A percentile compares a stretch with the other conserved stretches of the same genome.
Evolutionary conservation across 176 grass and related monocot genomes (phyloP).

Genomic region (Alopecurus myosuroides): DNA sequence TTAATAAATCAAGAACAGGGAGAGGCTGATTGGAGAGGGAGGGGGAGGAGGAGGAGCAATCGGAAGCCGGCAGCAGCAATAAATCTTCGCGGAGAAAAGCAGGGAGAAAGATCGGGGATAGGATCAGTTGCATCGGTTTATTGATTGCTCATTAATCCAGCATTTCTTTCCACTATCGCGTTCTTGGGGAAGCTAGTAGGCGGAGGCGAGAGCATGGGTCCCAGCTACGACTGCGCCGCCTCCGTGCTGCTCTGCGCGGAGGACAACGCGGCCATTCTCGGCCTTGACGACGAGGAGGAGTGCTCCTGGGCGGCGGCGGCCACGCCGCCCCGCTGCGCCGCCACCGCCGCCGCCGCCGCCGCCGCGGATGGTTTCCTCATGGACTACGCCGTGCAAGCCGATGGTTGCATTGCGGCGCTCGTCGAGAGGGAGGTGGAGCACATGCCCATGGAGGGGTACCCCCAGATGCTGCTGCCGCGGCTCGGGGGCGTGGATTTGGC

Average conservation of each 20-base stretch:
- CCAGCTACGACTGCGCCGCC: slow-evolving; percentile 68
- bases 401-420: slow-evolving; percentile 60
- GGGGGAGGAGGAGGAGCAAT: slow-evolving; percentile 49
- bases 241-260: slow-evolving; percentile 85
- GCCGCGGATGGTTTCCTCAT: slow-evolving; percentile 28
- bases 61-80: slow-evolving; percentile 13
- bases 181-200: slow-evolving; percentile 13
- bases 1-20: slow-evolving; percentile 42
- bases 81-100: neutral
- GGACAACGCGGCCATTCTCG: slow-evolving; percentile 71
- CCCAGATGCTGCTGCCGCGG: slow-evolving; percentile 49
- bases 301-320: slow-evolving; percentile 27
- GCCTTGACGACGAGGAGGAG: slow-evolving; percentile 64
- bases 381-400: slow-evolving; percentile 59
- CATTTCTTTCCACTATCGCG: slow-evolving; percentile 3
- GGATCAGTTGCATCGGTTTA: neutral
- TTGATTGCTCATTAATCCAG: slow-evolving; percentile 22
- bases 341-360: neutral
- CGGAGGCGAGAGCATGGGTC: slow-evolving; percentile 35
- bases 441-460: slow-evolving; percentile 61
- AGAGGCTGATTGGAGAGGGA: slow-evolving; percentile 23
- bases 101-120: neutral
- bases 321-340: slow-evolving; percentile 21
- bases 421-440: slow-evolving; percentile 58
- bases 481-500: slow-evolving; percentile 56